Evolutionary conservation across 495 filamentous ascomycete genomes (phyloP), one percentile per base, ranked within the genome.

Genomic region (Cenococcum geophilum): DNA sequence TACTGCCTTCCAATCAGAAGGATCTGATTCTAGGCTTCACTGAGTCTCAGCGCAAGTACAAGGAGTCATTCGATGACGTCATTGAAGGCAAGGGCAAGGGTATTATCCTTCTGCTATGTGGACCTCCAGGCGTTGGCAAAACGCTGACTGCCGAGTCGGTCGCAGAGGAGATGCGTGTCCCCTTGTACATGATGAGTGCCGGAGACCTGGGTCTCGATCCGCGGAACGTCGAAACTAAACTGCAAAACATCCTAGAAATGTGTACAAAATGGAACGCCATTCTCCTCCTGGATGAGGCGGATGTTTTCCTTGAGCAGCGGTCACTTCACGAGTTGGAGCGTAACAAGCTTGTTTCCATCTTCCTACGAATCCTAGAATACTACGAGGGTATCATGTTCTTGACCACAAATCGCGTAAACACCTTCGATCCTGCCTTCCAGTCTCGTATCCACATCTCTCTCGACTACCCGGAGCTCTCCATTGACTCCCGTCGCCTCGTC

Each of bases 251-350:
- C 37, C 70, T 76, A 1, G 74, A 76, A 53, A 71, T 76, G 69
- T 71, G 70, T 53, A 72, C 70, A 5, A 61, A 71, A 12, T 76
- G 74, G 74, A 72, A 75, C 62, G 73, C 76, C 16, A 73, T 82
- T 51, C 68, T 83, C 0, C 73, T 84, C 0, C 74, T 89, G 0
- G 86, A 89, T 56, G 85, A 89, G 71, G 83, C 81, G 37, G 86
- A 89, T 58, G 82, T 87, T 11, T 88, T 86, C 74, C 76, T 88
- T 20, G 80, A 86, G 71, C 60, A 71, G 48, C 70, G 73, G 9
- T 65, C 61, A 0, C 64, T 72, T 3, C 71, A 75, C 57, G 73
- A 75, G 57, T 63, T 75, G 8, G 70, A 74, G 58, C 68, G 74
- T 0, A 76, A 74, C 60, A 73, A 75, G 68, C 68, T 75, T 27